Evolutionary conservation across 2,329 filamentous ascomycete genomes (phyloP).

Genomic region (Paecilomyces variotii): DNA sequence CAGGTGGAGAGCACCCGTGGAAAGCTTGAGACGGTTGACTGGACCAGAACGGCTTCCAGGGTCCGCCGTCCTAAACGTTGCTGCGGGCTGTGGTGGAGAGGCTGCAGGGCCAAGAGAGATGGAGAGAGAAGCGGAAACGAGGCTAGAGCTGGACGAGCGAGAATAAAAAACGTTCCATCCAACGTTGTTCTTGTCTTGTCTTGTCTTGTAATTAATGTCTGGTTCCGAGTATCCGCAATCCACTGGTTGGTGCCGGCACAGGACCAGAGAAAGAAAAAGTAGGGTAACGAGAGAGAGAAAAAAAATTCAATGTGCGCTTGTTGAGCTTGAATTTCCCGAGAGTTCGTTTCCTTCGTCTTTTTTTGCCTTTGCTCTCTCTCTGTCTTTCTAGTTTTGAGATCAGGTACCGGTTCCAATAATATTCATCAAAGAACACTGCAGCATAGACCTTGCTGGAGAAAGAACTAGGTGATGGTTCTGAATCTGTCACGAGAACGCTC

Average conservation of each 20-base stretch:
- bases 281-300: neutral
- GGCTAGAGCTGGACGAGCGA: neutral
- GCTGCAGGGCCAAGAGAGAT: neutral
- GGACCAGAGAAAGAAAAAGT: neutral
- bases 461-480: neutral
- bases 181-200: neutral
- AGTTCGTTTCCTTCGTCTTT: neutral
- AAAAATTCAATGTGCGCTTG: neutral
- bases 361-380: neutral
- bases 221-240: conserved; percentile 14
- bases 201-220: conserved; percentile 2
- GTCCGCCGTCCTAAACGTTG: neutral
- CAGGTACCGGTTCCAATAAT: neutral
- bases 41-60: neutral
- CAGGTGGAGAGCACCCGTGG: conserved; percentile 4
- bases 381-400: neutral
- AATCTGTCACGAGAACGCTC: neutral
- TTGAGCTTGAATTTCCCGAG: neutral
- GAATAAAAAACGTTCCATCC: conserved; percentile 1
- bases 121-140: neutral
- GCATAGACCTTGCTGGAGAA: neutral
- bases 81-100: neutral
- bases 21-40: neutral
- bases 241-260: neutral
- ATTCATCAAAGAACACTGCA: neutral